Conservation (phyloP, 1,284 basidiomycete species). For the Termitomyces sp. region DNA sequence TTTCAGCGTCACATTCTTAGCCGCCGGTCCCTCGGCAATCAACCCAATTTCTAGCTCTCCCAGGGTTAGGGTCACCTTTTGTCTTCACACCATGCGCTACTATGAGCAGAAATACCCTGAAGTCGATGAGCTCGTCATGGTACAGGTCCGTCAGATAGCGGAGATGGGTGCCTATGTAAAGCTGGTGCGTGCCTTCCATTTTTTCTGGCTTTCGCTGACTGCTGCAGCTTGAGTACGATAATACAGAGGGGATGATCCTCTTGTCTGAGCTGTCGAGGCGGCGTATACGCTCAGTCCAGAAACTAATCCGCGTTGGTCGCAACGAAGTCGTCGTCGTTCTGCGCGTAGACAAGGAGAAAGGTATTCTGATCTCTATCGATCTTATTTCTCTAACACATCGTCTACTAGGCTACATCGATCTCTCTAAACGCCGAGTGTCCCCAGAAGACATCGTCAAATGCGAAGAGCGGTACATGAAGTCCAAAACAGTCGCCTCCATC, state of each 20-base stretch:
- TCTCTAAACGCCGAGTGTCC: slow-evolving; percentile 98
- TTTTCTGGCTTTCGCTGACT: not conserved
- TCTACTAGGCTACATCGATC: slow-evolving; percentile 97
- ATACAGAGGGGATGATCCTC: slow-evolving; percentile 99
- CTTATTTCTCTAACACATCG: too few species aligned
- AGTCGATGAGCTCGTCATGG: slow-evolving; percentile 98
- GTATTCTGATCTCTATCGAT: slow-evolving; percentile 33
- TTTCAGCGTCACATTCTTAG: slow-evolving; percentile 17
- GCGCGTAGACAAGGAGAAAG: slow-evolving; percentile 99
- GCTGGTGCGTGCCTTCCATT: slow-evolving; percentile 53
- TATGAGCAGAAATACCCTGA: slow-evolving; percentile 80
- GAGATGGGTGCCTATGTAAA: slow-evolving; percentile 99
- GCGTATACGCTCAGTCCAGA: slow-evolving; percentile 97
- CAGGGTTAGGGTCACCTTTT: slow-evolving; percentile 15
- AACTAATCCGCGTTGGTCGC: slow-evolving; percentile 94
- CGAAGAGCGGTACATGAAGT: slow-evolving; percentile 56
- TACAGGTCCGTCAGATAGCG: slow-evolving; percentile 97
- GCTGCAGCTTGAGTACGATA: slow-evolving; percentile 92
- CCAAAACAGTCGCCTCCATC: slow-evolving; percentile 91
- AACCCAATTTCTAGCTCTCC: not conserved
- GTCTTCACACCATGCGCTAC: slow-evolving; percentile 57
- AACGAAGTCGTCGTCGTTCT: slow-evolving; percentile 99
- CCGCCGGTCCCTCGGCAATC: slow-evolving; percentile 7
- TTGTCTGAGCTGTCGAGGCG: slow-evolving; percentile 94
- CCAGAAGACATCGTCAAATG: slow-evolving; percentile 98